These are phyloP conservation scores for Irpex sp. DNA, from an alignment of 1,284 basidiomycete genomes.

Conservation along the genomic window DNA sequence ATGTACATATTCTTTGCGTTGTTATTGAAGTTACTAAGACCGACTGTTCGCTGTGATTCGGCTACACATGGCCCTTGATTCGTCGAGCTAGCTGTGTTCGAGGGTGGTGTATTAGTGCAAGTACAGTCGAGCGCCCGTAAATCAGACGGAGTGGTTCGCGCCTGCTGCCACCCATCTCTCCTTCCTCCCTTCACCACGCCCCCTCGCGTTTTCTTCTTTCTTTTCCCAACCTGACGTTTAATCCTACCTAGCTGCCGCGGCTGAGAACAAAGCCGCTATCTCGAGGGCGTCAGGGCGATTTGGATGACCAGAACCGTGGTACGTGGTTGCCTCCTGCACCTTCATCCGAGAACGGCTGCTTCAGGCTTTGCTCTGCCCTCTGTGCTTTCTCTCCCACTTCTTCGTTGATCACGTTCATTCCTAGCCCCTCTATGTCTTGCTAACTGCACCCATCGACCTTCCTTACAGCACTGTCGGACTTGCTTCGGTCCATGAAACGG, in stretches of 20 bases:
- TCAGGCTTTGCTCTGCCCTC: neutral
- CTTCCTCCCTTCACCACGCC: neutral
- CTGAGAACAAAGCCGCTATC: neutral
- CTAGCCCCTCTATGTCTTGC: neutral
- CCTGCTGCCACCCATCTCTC: constrained; percentile 1
- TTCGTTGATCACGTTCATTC: neutral
- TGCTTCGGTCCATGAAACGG: constrained; percentile 6
- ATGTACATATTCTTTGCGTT: too few relatives aligned
- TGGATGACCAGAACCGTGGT: constrained; percentile 8
- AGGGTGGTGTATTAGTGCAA: neutral
- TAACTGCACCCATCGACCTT: neutral
- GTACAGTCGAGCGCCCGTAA: constrained; percentile 1
- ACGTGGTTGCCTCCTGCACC: constrained; percentile 4
- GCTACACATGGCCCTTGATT: neutral
- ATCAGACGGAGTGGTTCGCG: constrained; percentile 5
- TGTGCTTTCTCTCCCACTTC: neutral
- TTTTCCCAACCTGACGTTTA: neutral
- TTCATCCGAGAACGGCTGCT: neutral
- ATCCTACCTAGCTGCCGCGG: neutral
- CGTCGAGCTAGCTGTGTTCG: neutral
- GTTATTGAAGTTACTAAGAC: neutral
- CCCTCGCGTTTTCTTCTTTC: constrained; percentile 3
- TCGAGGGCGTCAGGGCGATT: neutral
- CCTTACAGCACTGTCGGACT: constrained; percentile 6
- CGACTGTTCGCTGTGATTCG: neutral